These are phyloP conservation scores for Leptosphaerulina australis DNA, from an alignment of 2,329 filamentous ascomycete species.

Conservation along the genomic window DNA sequence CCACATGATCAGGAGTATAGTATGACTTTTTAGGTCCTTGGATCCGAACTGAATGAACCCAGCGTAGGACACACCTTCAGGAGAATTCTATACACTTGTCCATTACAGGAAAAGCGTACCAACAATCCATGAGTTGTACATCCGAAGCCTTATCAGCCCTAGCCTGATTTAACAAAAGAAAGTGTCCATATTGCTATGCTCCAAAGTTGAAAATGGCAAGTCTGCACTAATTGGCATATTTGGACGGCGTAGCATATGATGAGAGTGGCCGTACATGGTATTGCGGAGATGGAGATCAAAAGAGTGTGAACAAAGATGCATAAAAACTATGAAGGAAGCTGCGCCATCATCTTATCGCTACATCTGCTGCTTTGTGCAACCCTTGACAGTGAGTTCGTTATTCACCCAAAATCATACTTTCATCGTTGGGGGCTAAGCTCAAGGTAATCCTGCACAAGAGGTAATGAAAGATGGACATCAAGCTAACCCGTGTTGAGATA, in stretches of 20 bases:
- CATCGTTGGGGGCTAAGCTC: not conserved
- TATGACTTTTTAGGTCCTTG: not conserved
- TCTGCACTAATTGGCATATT: too few species aligned
- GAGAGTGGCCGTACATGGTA: not conserved
- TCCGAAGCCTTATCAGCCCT: constrained; percentile 1
- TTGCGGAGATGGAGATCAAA: not conserved
- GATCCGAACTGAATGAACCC: not conserved
- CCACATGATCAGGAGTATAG: not conserved
- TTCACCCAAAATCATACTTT: not conserved
- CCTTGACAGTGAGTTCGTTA: not conserved
- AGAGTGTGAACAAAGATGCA: not conserved
- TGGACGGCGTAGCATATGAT: too few species aligned
- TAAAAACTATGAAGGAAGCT: not conserved
- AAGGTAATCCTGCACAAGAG: not conserved
- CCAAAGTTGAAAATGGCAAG: too few species aligned
- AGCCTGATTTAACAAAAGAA: not conserved
- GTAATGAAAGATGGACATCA: too few species aligned
- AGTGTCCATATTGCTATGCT: not conserved
- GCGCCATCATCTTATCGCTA: not conserved
- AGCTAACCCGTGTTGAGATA: too few species aligned
- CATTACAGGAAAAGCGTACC: not conserved
- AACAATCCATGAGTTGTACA: not conserved
- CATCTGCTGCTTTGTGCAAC: constrained; percentile 1
- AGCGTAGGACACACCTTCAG: not conserved
- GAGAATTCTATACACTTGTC: not conserved